A percentile compares a stretch with the other conserved stretches of the same genome.
Conservation (phyloP, 495 filamentous ascomycete genomes). For the Xylaria grammica region DNA sequence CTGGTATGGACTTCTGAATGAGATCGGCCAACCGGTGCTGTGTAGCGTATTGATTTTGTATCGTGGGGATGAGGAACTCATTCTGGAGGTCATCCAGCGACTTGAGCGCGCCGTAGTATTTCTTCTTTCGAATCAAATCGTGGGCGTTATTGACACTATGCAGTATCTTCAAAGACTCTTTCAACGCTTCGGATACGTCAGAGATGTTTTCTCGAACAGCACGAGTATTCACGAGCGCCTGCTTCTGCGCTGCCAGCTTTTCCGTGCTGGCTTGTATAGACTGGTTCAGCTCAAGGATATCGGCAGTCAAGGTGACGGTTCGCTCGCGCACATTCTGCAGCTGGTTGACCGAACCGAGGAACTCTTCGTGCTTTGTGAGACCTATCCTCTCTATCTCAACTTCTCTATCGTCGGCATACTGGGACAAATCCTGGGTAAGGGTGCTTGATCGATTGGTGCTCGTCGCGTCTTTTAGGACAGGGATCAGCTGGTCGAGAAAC, state of each 20-base stretch:
- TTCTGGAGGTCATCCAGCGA: constrained; percentile 95
- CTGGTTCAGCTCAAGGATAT: constrained; percentile 90
- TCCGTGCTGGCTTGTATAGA: constrained; percentile 96
- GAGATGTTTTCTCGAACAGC: constrained; percentile 95
- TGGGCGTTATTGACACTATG: constrained; percentile 93
- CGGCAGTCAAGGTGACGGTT: constrained; percentile 82
- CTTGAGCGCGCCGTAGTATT: constrained; percentile 92
- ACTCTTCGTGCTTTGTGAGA: constrained; percentile 94
- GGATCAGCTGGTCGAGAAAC: constrained; percentile 93
- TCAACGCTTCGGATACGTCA: constrained; percentile 86
- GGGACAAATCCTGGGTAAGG: constrained; percentile 76
- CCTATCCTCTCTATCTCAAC: constrained; percentile 93
- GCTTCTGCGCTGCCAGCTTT: constrained; percentile 92
- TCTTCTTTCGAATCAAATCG: constrained; percentile 86
- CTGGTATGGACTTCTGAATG: constrained; percentile 92
- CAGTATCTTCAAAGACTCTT: constrained; percentile 89
- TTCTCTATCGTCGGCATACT: constrained; percentile 85
- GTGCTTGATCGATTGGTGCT: constrained; percentile 72
- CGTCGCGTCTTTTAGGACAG: constrained; percentile 87
- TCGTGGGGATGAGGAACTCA: constrained; percentile 74
- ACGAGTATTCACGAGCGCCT: constrained; percentile 86
- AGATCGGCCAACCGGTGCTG: constrained; percentile 95
- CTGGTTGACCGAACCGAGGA: constrained; percentile 89
- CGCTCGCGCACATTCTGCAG: constrained; percentile 88
- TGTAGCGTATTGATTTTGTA: constrained; percentile 77